Conservation (phyloP, 305 asterid genomes). For the Fraxinus dipetala region DNA sequence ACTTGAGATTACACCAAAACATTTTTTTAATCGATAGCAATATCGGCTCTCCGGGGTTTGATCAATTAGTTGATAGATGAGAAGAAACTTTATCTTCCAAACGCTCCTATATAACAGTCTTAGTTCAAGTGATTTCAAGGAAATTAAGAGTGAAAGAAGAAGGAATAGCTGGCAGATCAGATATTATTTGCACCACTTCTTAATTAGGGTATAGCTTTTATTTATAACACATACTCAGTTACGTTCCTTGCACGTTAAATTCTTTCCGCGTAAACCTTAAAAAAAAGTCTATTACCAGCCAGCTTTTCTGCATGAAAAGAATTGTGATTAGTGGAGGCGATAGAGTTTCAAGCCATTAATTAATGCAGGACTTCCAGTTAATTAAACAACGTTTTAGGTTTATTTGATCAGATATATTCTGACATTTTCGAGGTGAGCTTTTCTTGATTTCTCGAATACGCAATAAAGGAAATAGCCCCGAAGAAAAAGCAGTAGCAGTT, state of each 20-base stretch:
- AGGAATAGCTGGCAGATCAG: conserved; percentile 23
- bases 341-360: background rate
- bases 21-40: conserved; percentile 20
- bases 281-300: conserved; percentile 9
- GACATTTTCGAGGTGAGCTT: background rate
- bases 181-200: conserved; percentile 20
- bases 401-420: background rate
- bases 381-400: conserved; percentile 9
- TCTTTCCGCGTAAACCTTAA: conserved; percentile 18
- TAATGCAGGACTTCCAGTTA: background rate
- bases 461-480: conserved; percentile 3
- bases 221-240: background rate
- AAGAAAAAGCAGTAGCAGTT: conserved; percentile 17
- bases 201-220: conserved; percentile 1
- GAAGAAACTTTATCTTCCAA: background rate
- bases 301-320: conserved; percentile 27
- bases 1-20: conserved; percentile 25
- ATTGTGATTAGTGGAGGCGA: conserved; percentile 18
- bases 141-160: background rate
- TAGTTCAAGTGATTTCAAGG: background rate
- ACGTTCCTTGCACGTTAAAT: conserved; percentile 33
- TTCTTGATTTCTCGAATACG: background rate
- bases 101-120: conserved; percentile 11
- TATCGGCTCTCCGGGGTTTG: background rate
- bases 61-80: background rate